Base-by-base conservation (phyloP, 805 yeast genomes). In the Blastobotrys peoriensis region DNA sequence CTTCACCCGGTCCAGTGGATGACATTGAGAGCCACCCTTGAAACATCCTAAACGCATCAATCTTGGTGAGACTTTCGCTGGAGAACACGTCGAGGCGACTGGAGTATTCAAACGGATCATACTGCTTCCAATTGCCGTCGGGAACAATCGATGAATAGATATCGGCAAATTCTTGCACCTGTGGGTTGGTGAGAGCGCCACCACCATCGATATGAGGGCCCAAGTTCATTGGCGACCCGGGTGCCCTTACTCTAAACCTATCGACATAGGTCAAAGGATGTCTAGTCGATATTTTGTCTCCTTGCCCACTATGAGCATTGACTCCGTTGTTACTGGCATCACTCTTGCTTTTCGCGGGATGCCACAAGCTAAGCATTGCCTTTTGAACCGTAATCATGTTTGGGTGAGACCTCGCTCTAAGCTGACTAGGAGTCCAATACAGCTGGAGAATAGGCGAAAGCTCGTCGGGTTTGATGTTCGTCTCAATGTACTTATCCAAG, bases 1-100 rank as follows among this genome's bases (percentile, higher is more conserved):
- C 75, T 45, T 64, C 70, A 10, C 64, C 63, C 13, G 67, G 59
- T 6, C 61, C 62, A 9, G 59, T 64, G 9, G 58, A 60, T 10
- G 67, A 58, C 48, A 71, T 54, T 2, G 73, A 62, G 21, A 70
- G 46, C 74, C 75, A 71, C 6, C 75, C 75, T 52, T 71, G 75
- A 36, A 69, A 65, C 10, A 70, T 56, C 42, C 76, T 59, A 52
- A 71, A 69, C 8, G 62, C 62, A 18, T 61, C 59, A 13, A 57
- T 57, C 1, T 68, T 67, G 18, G 53, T n/a, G n/a, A n/a, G n/a
- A n/a, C n/a, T n/a, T n/a, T n/a, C n/a, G n/a, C n/a, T n/a, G n/a
- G n/a, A n/a, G 49, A 10, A 45, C 9, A 67, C 67, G 19, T 55
- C 48, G 9, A 64, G 58, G 22, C 74, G 55, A 30, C 60, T 55